These are phyloP conservation scores for Cordyceps javanica DNA, from an alignment of 2,329 filamentous ascomycete genomes.

Conservation along the genomic window DNA sequence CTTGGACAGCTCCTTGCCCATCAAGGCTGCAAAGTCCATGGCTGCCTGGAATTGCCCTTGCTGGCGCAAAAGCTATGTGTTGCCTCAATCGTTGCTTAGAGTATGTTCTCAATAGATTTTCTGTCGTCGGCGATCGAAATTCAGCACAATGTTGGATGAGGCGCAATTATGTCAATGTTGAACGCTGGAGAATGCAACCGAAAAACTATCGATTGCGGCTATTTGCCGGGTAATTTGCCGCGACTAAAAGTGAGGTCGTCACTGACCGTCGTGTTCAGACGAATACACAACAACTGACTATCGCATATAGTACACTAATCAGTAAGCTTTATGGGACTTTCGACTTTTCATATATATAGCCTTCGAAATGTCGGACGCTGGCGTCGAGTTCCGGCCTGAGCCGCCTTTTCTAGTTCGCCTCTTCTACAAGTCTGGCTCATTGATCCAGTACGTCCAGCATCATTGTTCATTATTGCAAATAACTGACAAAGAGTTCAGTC, in stretches of 20 bases:
- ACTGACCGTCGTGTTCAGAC: background rate
- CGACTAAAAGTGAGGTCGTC: constrained; percentile 14
- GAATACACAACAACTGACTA: background rate
- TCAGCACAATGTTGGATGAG: background rate
- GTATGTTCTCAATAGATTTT: background rate
- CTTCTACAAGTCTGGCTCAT: constrained; percentile 66
- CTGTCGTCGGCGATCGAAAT: background rate
- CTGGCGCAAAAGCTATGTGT: background rate
- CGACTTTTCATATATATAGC: background rate
- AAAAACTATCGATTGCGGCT: constrained; percentile 23
- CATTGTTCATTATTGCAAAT: background rate
- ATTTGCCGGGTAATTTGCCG: constrained; percentile 20
- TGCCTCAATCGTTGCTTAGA: background rate
- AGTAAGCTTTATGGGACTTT: background rate
- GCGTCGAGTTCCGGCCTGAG: constrained; percentile 61
- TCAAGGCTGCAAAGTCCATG: constrained; percentile 95
- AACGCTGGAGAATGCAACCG: constrained; percentile 2
- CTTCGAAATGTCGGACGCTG: constrained; percentile 26
- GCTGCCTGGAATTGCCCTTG: background rate
- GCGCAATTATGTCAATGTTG: background rate
- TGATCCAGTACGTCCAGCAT: constrained; percentile 52
- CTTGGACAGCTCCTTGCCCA: constrained; percentile 89
- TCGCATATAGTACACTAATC: background rate
- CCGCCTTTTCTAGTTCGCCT: constrained; percentile 81
- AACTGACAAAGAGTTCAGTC: background rate